A percentile compares a stretch with the other conserved stretches of the same genome.
Evolutionary conservation across 192 early-diverging fungal genomes (phyloP).

Genomic region (Linderina pennispora): DNA sequence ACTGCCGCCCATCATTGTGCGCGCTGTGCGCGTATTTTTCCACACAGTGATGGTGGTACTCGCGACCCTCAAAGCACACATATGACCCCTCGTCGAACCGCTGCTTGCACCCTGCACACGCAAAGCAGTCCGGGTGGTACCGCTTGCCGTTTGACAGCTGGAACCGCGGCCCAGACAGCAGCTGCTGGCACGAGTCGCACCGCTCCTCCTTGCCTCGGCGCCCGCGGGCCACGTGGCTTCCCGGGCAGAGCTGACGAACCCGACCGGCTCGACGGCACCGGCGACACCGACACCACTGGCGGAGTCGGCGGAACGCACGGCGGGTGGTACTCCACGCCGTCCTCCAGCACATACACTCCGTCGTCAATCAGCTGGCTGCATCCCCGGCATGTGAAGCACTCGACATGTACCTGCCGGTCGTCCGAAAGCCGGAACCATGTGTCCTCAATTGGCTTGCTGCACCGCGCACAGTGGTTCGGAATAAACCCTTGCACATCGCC

Average conservation of each 20-base stretch:
- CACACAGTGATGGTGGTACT: slow-evolving; percentile 51
- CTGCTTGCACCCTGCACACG: slow-evolving; percentile 43
- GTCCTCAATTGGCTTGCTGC: slow-evolving; percentile 27
- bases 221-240: slow-evolving; percentile 20
- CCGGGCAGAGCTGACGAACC: slow-evolving; percentile 5
- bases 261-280: slow-evolving; percentile 20
- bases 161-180: slow-evolving; percentile 43
- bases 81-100: slow-evolving; percentile 51
- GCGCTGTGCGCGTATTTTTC: slow-evolving; percentile 8
- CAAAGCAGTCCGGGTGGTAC: slow-evolving; percentile 50
- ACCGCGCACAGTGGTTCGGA: slow-evolving; percentile 42
- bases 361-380: slow-evolving; percentile 45
- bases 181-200: slow-evolving; percentile 38
- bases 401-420: slow-evolving; percentile 48
- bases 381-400: slow-evolving; percentile 48
- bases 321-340: slow-evolving; percentile 38
- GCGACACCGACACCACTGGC: slow-evolving; percentile 43
- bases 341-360: slow-evolving; percentile 47
- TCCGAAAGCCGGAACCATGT: slow-evolving; percentile 49
- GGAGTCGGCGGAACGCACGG: slow-evolving; percentile 43
- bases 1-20: not conserved
- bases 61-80: slow-evolving; percentile 48
- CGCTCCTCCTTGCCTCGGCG: slow-evolving; percentile 23
- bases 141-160: slow-evolving; percentile 50
- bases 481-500: slow-evolving; percentile 2